These are phyloP conservation scores for Nicotiana obtusifolia DNA, from an alignment of 257 asterid genomes.

Conservation along the genomic window DNA sequence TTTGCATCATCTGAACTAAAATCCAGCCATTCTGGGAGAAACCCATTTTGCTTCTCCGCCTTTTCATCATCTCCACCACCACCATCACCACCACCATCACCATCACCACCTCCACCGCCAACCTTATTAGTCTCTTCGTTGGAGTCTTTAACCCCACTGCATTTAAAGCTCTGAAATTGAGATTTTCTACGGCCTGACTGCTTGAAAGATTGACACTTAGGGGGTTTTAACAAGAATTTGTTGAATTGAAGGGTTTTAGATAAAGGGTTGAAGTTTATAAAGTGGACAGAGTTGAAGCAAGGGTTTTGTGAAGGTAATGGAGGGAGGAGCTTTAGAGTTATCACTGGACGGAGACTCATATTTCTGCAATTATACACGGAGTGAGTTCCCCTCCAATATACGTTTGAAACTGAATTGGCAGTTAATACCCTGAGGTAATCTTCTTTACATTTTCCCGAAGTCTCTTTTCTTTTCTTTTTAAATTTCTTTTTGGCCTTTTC, in stretches of 20 bases:
- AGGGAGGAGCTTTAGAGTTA: slow-evolving; percentile 33
- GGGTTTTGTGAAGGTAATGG: slow-evolving; percentile 38
- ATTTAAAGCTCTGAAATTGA: slow-evolving; percentile 29
- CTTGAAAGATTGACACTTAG: slow-evolving; percentile 18
- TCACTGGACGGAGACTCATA: slow-evolving; percentile 21
- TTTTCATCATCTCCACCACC: slow-evolving; percentile 53
- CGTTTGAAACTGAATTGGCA: neutral
- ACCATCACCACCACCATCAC: slow-evolving; percentile 34
- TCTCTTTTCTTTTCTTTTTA: too few species aligned
- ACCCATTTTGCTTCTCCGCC: slow-evolving; percentile 39
- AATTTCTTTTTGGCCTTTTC: too few species aligned
- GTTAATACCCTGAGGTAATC: neutral
- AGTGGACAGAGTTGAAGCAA: neutral
- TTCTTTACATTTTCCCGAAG: too few species aligned
- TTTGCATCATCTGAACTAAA: slow-evolving; percentile 70
- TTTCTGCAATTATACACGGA: too few species aligned
- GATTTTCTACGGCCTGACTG: slow-evolving; percentile 12
- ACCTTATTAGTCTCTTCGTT: slow-evolving; percentile 39
- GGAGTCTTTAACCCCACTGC: slow-evolving; percentile 38
- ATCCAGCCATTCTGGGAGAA: slow-evolving; percentile 79
- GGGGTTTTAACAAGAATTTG: slow-evolving; percentile 7
- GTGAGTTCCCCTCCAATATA: neutral
- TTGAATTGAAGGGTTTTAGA: slow-evolving; percentile 17
- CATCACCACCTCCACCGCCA: slow-evolving; percentile 25
- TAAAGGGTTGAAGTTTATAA: slow-evolving; percentile 19